Percentiles rank a stretch among this genome's conserved stretches.
phyloP scores from a whole-genome alignment of 129 eudicot genomes.

The Tagetes erecta region DNA sequence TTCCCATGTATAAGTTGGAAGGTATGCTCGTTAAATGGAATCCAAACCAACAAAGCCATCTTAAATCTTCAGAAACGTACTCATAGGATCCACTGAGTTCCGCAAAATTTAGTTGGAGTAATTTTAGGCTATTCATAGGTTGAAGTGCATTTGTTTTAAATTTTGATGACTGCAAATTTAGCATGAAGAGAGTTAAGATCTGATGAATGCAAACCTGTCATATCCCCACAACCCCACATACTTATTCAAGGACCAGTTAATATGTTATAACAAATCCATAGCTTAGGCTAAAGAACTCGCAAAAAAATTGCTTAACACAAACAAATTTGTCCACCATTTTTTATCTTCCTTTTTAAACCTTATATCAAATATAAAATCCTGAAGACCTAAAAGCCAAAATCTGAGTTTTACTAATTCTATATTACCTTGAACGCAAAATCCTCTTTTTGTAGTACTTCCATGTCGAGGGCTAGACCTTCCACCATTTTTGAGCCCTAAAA shows the following conservation, averaged over 20 bases:
- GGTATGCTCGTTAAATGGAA: conserved; percentile 21
- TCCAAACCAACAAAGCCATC: conserved; percentile 40
- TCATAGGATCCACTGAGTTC: conserved; percentile 23
- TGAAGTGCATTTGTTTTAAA: conserved; percentile 25
- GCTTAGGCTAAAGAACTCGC: not conserved
- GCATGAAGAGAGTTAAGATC: too few relatives aligned
- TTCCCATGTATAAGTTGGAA: conserved; percentile 17
- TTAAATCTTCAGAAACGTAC: conserved; percentile 29
- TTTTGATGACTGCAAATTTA: not conserved
- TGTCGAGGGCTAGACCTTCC: conserved; percentile 29
- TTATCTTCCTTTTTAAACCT: too few relatives aligned
- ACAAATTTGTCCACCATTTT: too few relatives aligned
- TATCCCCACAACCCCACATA: too few relatives aligned
- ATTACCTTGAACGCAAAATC: too few relatives aligned
- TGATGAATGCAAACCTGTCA: too few relatives aligned
- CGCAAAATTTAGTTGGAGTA: conserved; percentile 32
- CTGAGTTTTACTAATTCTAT: not conserved
- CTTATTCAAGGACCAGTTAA: not conserved
- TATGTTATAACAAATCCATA: not conserved
- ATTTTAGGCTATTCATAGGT: conserved; percentile 28
- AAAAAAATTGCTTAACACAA: not conserved
- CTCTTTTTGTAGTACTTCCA: conserved; percentile 4
- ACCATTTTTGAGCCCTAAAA: conserved; percentile 20
- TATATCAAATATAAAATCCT: too few relatives aligned
- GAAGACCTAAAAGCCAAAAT: too few relatives aligned